Evolutionary conservation across 257 asterid genomes (phyloP).

Genomic region (Datura wrightii): DNA sequence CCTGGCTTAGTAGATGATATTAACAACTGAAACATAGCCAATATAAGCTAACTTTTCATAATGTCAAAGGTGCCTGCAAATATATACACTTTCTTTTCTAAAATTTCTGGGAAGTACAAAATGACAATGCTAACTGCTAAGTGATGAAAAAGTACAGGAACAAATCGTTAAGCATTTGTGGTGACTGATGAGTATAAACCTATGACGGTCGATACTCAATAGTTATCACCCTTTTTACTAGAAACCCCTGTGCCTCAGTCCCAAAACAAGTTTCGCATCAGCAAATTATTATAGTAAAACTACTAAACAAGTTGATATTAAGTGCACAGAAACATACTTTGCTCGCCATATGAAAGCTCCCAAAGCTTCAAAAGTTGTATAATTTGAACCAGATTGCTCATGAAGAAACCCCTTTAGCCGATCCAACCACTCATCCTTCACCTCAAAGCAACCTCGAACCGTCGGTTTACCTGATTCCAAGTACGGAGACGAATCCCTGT

Average conservation of each 20-base stretch:
- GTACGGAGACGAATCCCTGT: constrained; percentile 47
- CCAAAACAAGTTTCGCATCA: too few relatives aligned
- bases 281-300: background rate
- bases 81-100: background rate
- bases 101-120: constrained; percentile 1
- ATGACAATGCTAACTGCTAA: background rate
- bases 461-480: constrained; percentile 52
- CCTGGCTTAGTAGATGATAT: background rate
- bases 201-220: background rate
- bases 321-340: constrained; percentile 44
- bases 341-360: constrained; percentile 87
- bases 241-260: background rate
- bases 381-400: constrained; percentile 60
- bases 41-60: background rate
- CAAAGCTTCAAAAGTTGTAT: constrained; percentile 81
- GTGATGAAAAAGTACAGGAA: background rate
- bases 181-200: background rate
- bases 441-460: constrained; percentile 49
- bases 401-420: constrained; percentile 50
- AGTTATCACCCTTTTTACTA: background rate
- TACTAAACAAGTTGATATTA: background rate
- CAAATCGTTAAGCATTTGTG: background rate
- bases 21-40: background rate
- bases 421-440: constrained; percentile 70
- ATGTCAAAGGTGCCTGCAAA: background rate